Conservation (phyloP, 208 protist genomes). For the Balamuthia mandrillaris region DNA sequence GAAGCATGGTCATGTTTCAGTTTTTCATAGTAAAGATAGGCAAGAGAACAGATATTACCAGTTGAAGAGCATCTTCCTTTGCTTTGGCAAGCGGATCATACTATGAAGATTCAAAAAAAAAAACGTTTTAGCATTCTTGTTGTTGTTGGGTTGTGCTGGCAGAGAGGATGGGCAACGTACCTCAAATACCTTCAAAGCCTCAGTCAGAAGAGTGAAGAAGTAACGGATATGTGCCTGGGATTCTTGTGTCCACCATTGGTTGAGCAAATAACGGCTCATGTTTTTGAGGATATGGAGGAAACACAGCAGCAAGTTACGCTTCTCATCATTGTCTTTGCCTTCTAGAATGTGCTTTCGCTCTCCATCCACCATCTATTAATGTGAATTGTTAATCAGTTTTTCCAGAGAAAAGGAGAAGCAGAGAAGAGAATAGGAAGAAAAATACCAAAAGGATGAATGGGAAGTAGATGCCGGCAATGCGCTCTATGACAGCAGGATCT, state of each 20-base stretch:
- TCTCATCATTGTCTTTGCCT: background rate
- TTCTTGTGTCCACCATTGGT: constrained; percentile 23
- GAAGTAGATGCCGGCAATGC: background rate
- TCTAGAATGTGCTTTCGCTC: background rate
- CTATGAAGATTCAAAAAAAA: background rate
- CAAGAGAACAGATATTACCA: too few species aligned
- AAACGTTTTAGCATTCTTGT: too few species aligned
- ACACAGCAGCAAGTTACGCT: background rate
- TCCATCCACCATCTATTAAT: background rate
- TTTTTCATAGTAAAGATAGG: too few species aligned
- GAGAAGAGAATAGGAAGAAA: background rate
- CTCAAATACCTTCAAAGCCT: background rate
- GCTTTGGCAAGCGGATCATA: constrained; percentile 10
- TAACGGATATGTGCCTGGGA: background rate
- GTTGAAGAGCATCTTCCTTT: background rate
- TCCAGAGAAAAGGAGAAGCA: too few species aligned
- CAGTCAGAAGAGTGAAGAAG: background rate
- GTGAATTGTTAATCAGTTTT: background rate
- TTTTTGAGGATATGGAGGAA: background rate
- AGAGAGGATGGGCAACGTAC: background rate
- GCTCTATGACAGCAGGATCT: background rate
- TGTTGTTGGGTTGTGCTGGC: too few species aligned
- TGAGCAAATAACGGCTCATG: background rate
- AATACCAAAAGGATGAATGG: background rate
- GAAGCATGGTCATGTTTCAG: too few species aligned